Conservation (phyloP, 495 filamentous ascomycete genomes). For the Hyaloscypha finlandica region DNA sequence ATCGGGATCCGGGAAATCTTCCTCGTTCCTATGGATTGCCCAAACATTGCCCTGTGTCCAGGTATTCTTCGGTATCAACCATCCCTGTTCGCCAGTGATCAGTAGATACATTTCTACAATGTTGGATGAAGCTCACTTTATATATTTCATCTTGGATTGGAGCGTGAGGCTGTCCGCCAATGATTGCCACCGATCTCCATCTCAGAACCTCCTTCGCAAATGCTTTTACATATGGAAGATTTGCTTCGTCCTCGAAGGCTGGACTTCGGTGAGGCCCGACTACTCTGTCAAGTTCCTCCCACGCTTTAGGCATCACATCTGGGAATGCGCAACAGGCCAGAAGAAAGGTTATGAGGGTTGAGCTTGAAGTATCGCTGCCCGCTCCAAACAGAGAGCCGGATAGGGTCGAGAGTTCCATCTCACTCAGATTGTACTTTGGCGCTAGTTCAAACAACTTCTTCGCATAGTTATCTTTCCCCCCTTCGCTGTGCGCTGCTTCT, state of each 20-base stretch:
- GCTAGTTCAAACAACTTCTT: constrained; percentile 54
- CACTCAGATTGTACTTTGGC: constrained; percentile 50
- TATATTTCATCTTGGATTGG: constrained; percentile 61
- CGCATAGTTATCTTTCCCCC: constrained; percentile 52
- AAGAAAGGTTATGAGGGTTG: constrained; percentile 37
- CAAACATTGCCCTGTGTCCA: constrained; percentile 65
- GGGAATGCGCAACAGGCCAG: constrained; percentile 53
- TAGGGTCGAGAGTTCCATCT: constrained; percentile 58
- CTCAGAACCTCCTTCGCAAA: constrained; percentile 65
- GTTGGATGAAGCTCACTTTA: constrained; percentile 24
- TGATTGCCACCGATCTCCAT: constrained; percentile 63
- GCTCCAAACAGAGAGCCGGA: constrained; percentile 53
- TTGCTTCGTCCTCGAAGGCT: constrained; percentile 55
- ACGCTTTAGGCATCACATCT: constrained; percentile 47
- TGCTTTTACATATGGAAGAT: constrained; percentile 59
- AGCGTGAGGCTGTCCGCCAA: constrained; percentile 64
- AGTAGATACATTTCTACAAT: background rate
- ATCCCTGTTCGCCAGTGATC: constrained; percentile 34
- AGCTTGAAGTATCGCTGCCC: constrained; percentile 44
- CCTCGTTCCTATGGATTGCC: constrained; percentile 65
- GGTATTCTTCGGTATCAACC: constrained; percentile 52
- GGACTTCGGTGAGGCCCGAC: constrained; percentile 55
- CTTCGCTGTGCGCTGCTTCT: constrained; percentile 49
- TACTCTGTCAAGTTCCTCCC: constrained; percentile 59
- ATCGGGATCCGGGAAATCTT: constrained; percentile 63